A percentile compares a stretch with the other conserved stretches of the same genome.
Evolutionary conservation across 306 rosid genomes (phyloP).

Genomic region (Clitoria ternatea): DNA sequence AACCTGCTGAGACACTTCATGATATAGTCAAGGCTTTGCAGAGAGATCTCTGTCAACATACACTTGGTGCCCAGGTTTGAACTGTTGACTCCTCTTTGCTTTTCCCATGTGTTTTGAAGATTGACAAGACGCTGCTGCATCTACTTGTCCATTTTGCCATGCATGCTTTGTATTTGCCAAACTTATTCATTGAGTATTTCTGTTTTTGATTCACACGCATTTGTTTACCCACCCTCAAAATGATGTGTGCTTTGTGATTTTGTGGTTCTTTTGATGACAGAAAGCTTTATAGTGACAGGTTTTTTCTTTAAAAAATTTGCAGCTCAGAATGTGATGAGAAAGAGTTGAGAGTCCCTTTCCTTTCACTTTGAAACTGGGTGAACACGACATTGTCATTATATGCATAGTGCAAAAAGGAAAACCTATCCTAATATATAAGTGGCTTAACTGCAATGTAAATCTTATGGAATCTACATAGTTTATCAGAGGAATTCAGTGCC

Average conservation of each 20-base stretch:
- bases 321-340: not conserved
- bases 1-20: conserved; percentile 49
- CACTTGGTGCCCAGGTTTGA: conserved; percentile 54
- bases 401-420: not conserved
- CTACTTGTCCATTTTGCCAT: not conserved
- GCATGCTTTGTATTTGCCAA: not conserved
- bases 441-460: not conserved
- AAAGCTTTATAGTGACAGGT: not conserved
- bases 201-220: not conserved
- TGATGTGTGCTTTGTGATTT: not conserved
- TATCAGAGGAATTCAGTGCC: not conserved
- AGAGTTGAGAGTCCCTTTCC: too few species aligned
- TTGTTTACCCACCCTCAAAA: not conserved
- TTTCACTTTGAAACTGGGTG: not conserved
- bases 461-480: not conserved
- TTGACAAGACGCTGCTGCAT: not conserved
- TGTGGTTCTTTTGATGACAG: not conserved
- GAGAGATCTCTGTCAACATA: conserved; percentile 29
- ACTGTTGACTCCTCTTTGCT: not conserved
- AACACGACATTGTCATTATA: not conserved
- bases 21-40: conserved; percentile 51
- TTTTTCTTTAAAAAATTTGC: not conserved
- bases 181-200: not conserved
- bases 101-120: not conserved
- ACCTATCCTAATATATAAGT: not conserved